A percentile compares a stretch with the other conserved stretches of the same genome.
phyloP scores from a whole-genome alignment of 768 basidiomycete species.

The Leccinum longicurvipes region DNA sequence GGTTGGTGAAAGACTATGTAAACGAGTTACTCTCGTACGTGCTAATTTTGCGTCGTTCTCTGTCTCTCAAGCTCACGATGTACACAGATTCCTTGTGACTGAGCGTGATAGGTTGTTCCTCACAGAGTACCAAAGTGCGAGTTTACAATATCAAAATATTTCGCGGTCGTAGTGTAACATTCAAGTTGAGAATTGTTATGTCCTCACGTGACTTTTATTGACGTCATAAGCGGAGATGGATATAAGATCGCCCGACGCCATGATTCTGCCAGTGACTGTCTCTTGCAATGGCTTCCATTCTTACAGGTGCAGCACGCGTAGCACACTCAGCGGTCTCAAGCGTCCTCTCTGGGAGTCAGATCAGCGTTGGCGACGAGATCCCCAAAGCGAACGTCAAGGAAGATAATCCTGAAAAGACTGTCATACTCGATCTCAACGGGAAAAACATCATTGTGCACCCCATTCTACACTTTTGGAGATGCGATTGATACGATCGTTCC shows the following conservation, averaged over 20 bases:
- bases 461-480: background rate
- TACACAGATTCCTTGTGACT: conserved; percentile 69
- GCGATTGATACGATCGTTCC: background rate
- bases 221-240: too few relatives aligned
- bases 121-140: conserved; percentile 74
- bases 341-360: conserved; percentile 46
- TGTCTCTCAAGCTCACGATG: background rate
- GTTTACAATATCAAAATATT: conserved; percentile 76
- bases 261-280: too few relatives aligned
- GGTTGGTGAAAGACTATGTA: conserved; percentile 82
- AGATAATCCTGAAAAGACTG: conserved; percentile 42
- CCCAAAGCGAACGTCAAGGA: conserved; percentile 58
- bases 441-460: conserved; percentile 61
- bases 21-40: conserved; percentile 81
- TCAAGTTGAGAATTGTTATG: too few relatives aligned
- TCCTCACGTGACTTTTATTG: too few relatives aligned
- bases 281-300: conserved; percentile 44
- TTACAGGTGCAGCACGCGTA: conserved; percentile 45
- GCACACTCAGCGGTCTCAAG: conserved; percentile 55
- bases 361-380: conserved; percentile 38
- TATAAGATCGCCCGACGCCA: too few relatives aligned
- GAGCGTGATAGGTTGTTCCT: conserved; percentile 74
- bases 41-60: background rate
- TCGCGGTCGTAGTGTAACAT: conserved; percentile 63
- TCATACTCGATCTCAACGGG: conserved; percentile 47